Evolutionary conservation across 805 yeast species (phyloP), one percentile per base, ranked within the genome.

Genomic region (Ogataea angusta): DNA sequence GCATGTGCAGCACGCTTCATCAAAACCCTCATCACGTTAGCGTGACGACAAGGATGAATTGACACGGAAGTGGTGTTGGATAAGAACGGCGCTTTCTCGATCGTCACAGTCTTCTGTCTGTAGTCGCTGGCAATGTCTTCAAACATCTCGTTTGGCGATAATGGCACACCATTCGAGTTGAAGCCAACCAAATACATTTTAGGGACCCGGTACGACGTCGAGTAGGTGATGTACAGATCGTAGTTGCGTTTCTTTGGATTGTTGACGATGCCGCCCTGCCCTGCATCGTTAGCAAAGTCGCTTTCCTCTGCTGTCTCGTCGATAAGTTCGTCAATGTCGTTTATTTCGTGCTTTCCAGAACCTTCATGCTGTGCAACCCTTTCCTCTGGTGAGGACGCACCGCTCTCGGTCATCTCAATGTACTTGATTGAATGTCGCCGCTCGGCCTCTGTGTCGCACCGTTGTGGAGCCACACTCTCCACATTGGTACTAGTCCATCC

Each of bases 31-130:
- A 93, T 93, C 15, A 93, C 99, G 28, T 83, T 79, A 2, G 98
- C 90, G 61, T 93, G 99, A 51, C 83, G 82, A 60, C 99, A 93
- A 2, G 99, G 99, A 60, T 93, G 99, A 36, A 93, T 91, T 6
- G 96, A 86, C 6, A 93, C 89, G 0, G 85, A 72, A 0, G 93
- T 84, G 34, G 85, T 75, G 56, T 81, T 78, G 34, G 75, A 78
- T 38, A 81, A 72, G 53, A 89, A 89, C 10, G 99, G 98, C 5
- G 95, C 82, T 48, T 78, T 79, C 63, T 93, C 99, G 44, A 93
- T 91, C 0, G 99, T 93, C 15, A 91, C 99, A 1, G 99, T 93
- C 64, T 93, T 93, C 54, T 91, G 88, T 56, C 91, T 79, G 63
- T 93, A 93, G 59, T 93, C 99, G 27, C 83, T 76, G 2, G 90